Evolutionary conservation across 352 stramenopile genomes (phyloP).

Genomic region (Globisporangium acanthophoron): DNA sequence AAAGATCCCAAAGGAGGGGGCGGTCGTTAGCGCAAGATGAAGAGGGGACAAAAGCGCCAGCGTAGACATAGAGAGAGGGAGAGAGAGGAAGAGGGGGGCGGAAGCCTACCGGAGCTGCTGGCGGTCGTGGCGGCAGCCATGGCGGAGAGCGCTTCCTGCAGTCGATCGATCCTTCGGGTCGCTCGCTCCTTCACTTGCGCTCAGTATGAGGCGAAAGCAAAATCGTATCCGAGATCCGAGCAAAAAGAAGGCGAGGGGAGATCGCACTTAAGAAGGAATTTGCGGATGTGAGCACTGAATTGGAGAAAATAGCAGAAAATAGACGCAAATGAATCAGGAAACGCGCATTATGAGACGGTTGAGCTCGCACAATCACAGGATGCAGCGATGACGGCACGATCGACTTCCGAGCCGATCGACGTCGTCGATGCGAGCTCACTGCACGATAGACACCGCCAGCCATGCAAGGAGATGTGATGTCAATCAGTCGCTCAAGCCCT

Average conservation of each 20-base stretch:
- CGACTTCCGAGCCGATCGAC: neutral
- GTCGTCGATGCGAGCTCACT: neutral
- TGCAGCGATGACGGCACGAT: neutral
- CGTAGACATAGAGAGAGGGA: neutral
- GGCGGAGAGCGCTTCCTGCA: neutral
- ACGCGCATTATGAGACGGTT: neutral
- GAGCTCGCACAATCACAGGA: neutral
- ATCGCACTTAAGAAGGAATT: neutral
- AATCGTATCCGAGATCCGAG: conserved; percentile 1
- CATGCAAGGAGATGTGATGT: too few relatives aligned
- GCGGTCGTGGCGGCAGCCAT: conserved; percentile 10
- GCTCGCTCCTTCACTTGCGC: neutral
- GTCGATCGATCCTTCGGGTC: neutral
- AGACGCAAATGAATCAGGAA: neutral
- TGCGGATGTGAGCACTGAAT: neutral
- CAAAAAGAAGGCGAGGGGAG: neutral
- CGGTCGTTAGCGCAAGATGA: neutral
- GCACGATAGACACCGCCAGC: too few relatives aligned
- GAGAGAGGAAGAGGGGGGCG: neutral
- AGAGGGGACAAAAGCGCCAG: neutral
- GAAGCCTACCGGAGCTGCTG: conserved; percentile 9
- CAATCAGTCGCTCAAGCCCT: too few relatives aligned
- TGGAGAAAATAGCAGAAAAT: neutral
- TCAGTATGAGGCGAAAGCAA: conserved; percentile 1
- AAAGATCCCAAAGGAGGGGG: conserved; percentile 7